Base-by-base conservation (phyloP, 441 rosid genomes). In the Raphanus hybrid region DNA sequence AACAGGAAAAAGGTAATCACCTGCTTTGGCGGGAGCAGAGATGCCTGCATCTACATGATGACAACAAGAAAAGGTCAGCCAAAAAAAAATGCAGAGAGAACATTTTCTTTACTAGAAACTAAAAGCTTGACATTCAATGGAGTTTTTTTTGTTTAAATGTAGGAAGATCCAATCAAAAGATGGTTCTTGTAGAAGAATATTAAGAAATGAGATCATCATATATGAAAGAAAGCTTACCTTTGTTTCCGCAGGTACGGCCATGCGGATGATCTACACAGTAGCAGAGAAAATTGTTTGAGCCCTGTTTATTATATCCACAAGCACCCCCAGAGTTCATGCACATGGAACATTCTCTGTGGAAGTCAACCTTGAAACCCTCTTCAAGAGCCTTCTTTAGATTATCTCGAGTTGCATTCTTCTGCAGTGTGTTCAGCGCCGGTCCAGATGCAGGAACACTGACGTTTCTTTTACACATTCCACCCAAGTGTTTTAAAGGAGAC, bases 341-440 rank as follows among this genome's bases (percentile, higher is more conserved):
- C 2, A 0, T 0, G 0, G 2, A 26, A 62, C 90, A 85, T 1
- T 69, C 58, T 26, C 20, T 75, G 54, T 9, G 4, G 84, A 86
- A 74, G 43, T 8, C 7, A 73, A 89, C 41, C 69, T 68, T 82
- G 27, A 91, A 88, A 29, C 91, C 52, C 90, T 37, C 45, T 0
- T 14, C 12, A 9, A 87, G 58, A 15, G 82, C 83, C 3, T 4
- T 20, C 7, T 34, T 1, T 32, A 88, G 52, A 45, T 45, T 11
- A 45, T 11, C 52, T 45, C 15, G 52, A 45, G 14, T 45, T 45
- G 52, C 1, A 45, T 45, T 12, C 52, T 45, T 45, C 52, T 45
- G 52, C 52, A 45, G 52, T 1, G 14, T 45, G 52, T 45, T 12
- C 52, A 45, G 15, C 52, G 15, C 52, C 15, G 15, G 52, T 45